Conservation (phyloP, 2,329 filamentous ascomycete species). For the Mycosphaerelloides madeirae region DNA sequence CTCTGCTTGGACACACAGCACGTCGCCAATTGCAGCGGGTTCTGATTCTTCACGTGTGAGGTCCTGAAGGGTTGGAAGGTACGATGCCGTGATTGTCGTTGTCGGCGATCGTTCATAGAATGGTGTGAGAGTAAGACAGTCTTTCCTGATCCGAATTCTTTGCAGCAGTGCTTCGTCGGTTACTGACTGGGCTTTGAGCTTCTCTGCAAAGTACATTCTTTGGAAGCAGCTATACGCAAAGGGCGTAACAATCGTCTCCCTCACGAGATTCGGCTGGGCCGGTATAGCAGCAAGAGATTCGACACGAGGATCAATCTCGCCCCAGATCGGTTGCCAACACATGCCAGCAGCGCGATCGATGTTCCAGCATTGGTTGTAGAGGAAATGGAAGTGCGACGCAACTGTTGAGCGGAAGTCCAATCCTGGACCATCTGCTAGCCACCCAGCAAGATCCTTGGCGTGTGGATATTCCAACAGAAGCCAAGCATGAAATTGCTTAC, state of each 20-base stretch:
- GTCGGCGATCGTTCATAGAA: neutral
- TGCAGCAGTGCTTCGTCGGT: conserved; percentile 19
- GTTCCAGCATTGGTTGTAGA: conserved; percentile 60
- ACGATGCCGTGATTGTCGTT: conserved; percentile 1
- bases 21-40: conserved; percentile 49
- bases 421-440: conserved; percentile 44
- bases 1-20: conserved; percentile 46
- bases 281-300: conserved; percentile 29
- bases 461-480: conserved; percentile 44
- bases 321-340: conserved; percentile 34
- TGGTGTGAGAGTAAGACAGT: conserved; percentile 24
- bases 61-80: neutral
- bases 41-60: neutral
- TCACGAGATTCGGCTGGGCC: conserved; percentile 18
- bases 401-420: conserved; percentile 61
- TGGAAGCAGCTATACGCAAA: conserved; percentile 63
- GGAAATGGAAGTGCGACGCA: conserved; percentile 56
- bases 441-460: conserved; percentile 46
- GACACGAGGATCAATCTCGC: conserved; percentile 32
- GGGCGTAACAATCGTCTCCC: conserved; percentile 63
- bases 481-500: conserved; percentile 55
- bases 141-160: conserved; percentile 14
- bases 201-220: conserved; percentile 55
- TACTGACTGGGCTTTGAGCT: conserved; percentile 38
- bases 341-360: conserved; percentile 33